A percentile compares a stretch with the other conserved stretches of the same genome.
Evolutionary conservation across 169 alveolate genomes (phyloP).

Genomic region (Toxoplasma gondii): DNA sequence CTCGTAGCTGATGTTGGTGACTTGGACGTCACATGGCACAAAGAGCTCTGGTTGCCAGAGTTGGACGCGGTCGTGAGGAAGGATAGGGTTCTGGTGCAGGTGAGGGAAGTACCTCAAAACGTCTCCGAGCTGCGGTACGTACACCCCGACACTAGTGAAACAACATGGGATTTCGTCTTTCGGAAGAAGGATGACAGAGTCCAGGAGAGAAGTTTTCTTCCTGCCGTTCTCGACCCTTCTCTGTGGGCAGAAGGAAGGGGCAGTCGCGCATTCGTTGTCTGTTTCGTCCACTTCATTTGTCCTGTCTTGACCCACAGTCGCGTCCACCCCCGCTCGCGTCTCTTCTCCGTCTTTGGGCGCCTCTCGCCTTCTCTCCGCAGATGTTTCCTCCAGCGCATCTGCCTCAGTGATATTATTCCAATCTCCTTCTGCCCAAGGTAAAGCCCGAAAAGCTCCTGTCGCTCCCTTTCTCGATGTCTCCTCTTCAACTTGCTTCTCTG

Average conservation of each 20-base stretch:
- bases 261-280: too few relatives aligned
- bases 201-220: background rate
- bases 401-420: too few relatives aligned
- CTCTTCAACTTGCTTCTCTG: background rate
- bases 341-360: too few relatives aligned
- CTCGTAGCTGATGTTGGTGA: slow-evolving; percentile 6
- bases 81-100: slow-evolving; percentile 16
- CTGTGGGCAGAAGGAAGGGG: too few relatives aligned
- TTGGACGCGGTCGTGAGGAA: slow-evolving; percentile 33
- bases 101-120: slow-evolving; percentile 45
- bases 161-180: slow-evolving; percentile 15
- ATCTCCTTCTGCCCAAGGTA: too few relatives aligned
- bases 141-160: slow-evolving; percentile 36
- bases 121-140: slow-evolving; percentile 39
- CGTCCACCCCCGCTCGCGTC: too few relatives aligned
- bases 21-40: background rate
- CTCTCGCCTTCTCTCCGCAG: too few relatives aligned
- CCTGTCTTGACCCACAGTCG: too few relatives aligned
- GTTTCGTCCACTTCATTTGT: too few relatives aligned
- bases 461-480: background rate
- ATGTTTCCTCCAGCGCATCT: too few relatives aligned
- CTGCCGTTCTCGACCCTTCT: too few relatives aligned
- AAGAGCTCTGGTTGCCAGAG: slow-evolving; percentile 28
- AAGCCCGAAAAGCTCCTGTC: too few relatives aligned
- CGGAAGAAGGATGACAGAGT: background rate